A percentile compares a stretch with the other conserved stretches of the same genome.
phyloP scores from a whole-genome alignment of 2,329 filamentous ascomycete genomes.

The Cladosporium sp. region DNA sequence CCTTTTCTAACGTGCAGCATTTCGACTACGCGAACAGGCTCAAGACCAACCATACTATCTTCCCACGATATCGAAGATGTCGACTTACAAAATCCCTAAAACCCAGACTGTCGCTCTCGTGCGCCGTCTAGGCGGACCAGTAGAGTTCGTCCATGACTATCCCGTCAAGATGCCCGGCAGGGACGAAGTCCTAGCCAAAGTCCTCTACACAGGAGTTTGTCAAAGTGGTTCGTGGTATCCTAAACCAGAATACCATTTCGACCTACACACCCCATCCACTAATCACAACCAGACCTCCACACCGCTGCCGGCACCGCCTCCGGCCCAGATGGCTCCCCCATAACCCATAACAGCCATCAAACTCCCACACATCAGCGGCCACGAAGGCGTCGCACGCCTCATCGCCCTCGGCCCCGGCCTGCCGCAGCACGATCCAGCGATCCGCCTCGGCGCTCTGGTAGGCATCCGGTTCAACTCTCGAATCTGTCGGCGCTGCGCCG shows the following conservation, averaged over 20 bases:
- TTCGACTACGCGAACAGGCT: background rate
- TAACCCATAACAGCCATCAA: conserved; percentile 51
- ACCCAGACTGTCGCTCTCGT: conserved; percentile 48
- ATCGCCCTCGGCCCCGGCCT: conserved; percentile 44
- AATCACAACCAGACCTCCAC: conserved; percentile 28
- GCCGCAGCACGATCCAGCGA: conserved; percentile 32
- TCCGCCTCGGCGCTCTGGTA: conserved; percentile 45
- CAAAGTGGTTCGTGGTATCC: conserved; percentile 36
- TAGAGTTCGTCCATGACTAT: conserved; percentile 46
- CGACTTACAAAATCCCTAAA: conserved; percentile 22
- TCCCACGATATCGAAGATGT: background rate
- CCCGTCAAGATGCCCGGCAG: conserved; percentile 43
- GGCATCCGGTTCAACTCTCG: conserved; percentile 45
- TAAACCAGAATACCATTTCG: too few species aligned
- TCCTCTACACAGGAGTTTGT: conserved; percentile 50
- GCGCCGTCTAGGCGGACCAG: conserved; percentile 42
- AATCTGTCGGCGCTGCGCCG: background rate
- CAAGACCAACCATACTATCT: background rate
- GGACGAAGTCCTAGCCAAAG: conserved; percentile 49
- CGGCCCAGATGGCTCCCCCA: conserved; percentile 44
- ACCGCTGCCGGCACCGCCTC: conserved; percentile 37
- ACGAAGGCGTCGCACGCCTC: conserved; percentile 50
- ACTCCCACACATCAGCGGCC: conserved; percentile 49
- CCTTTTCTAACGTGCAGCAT: background rate
- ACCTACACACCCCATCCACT: background rate